Percentiles rank a stretch among this genome's conserved stretches.
Evolutionary conservation across 768 basidiomycete genomes (phyloP).

Genomic region (Termitomyces sp.): DNA sequence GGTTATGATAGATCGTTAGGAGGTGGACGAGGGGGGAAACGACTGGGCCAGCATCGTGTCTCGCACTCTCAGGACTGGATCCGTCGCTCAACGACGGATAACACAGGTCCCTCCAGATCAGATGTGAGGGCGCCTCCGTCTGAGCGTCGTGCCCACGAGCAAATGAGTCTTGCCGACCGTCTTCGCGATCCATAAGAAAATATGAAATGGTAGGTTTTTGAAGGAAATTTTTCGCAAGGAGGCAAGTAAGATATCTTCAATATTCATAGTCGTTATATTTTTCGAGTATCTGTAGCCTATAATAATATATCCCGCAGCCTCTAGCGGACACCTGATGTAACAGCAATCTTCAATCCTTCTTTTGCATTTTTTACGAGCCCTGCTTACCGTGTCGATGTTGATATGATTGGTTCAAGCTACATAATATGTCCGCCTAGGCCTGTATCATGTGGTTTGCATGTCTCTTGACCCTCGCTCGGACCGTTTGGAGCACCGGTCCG

Average conservation of each 20-base stretch:
- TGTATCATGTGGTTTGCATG: neutral
- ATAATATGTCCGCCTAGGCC: neutral
- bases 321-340: too few relatives aligned
- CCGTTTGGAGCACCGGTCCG: conserved; percentile 5
- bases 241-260: neutral
- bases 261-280: neutral
- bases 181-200: conserved; percentile 4
- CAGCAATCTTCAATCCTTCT: too few relatives aligned
- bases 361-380: too few relatives aligned
- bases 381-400: too few relatives aligned
- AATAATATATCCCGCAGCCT: too few relatives aligned
- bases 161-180: conserved; percentile 1
- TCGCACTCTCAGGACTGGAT: neutral
- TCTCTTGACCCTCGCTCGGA: neutral
- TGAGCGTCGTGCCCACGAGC: neutral
- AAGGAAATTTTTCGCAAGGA: neutral
- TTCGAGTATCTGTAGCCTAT: neutral
- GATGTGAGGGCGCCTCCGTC: neutral
- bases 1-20: neutral
- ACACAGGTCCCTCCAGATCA: neutral
- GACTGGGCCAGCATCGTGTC: neutral
- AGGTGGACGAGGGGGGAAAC: neutral
- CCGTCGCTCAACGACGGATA: neutral
- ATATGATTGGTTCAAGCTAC: neutral
- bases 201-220: neutral